Percentiles rank a stretch among this genome's conserved stretches.
Evolutionary conservation across 2,329 filamentous ascomycete species (phyloP).

Genomic region (Tympanopsis confertula): DNA sequence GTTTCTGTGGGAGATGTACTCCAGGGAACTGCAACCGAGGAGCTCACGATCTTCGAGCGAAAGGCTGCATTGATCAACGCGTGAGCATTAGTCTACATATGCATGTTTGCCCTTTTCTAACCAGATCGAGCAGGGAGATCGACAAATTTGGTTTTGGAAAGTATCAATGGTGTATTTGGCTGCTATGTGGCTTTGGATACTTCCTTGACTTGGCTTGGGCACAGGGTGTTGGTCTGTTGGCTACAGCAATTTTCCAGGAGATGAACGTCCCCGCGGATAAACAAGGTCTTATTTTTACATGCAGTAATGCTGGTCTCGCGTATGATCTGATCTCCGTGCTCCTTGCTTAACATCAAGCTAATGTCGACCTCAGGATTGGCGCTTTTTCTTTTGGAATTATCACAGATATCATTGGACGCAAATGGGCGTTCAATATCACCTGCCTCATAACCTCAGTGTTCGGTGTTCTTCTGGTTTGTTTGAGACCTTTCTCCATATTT

Average conservation of each 20-base stretch:
- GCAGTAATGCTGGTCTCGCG: conserved; percentile 6
- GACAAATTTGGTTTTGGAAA: conserved; percentile 10
- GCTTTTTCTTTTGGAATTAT: conserved; percentile 10
- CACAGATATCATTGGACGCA: conserved; percentile 11
- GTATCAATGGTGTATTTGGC: conserved; percentile 14
- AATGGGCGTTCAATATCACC: conserved; percentile 12
- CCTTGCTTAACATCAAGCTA: neutral
- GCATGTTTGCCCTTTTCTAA: neutral
- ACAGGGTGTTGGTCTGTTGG: conserved; percentile 11
- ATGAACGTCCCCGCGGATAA: conserved; percentile 2
- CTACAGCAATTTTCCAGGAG: conserved; percentile 7
- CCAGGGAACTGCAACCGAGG: too few relatives aligned
- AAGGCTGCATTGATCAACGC: too few relatives aligned
- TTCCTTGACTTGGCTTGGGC: conserved; percentile 13
- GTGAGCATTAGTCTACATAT: too few relatives aligned
- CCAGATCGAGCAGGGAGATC: conserved; percentile 8
- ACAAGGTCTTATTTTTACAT: conserved; percentile 9
- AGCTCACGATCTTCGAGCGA: too few relatives aligned
- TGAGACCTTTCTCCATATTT: neutral
- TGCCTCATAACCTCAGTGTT: conserved; percentile 8
- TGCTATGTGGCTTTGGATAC: conserved; percentile 12
- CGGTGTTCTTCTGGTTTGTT: conserved; percentile 7
- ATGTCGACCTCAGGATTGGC: conserved; percentile 5
- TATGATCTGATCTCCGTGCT: neutral
- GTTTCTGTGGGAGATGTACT: too few relatives aligned